Evolutionary conservation across 2,329 filamentous ascomycete species (phyloP).

Genomic region (Aspergillus persii): DNA sequence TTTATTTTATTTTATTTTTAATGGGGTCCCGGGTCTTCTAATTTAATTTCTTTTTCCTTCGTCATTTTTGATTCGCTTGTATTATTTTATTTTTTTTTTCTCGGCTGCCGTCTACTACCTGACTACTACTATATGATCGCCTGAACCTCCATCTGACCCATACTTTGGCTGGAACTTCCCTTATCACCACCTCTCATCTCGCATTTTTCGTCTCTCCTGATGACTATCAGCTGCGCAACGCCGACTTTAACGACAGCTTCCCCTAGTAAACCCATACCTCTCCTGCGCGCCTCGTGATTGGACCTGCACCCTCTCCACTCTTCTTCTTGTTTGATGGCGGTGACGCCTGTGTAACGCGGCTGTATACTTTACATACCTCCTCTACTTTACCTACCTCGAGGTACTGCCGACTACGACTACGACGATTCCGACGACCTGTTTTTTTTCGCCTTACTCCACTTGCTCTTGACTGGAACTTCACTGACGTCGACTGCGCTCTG

Average conservation of each 20-base stretch:
- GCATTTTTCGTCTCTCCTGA: conserved; percentile 1
- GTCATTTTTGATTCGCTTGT: conserved; percentile 8
- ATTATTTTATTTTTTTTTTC: conserved; percentile 12
- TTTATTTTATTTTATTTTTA: neutral
- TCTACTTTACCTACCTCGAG: neutral
- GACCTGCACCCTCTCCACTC: neutral
- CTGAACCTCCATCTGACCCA: neutral
- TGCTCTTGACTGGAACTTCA: neutral
- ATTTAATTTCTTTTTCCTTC: conserved; percentile 11
- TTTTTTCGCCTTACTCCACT: neutral
- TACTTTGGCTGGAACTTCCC: neutral
- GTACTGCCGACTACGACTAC: neutral
- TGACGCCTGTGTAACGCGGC: conserved; percentile 19
- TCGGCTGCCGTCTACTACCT: neutral
- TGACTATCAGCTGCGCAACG: neutral
- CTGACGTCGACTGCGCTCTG: neutral
- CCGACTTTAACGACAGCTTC: conserved; percentile 1
- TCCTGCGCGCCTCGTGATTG: neutral
- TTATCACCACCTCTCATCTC: no score
- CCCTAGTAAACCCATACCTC: neutral
- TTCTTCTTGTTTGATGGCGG: conserved; percentile 18
- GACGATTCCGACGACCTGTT: neutral
- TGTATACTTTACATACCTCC: conserved; percentile 19
- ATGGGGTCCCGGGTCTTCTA: neutral
- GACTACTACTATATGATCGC: neutral